Percentiles rank a stretch among this genome's conserved stretches.
Evolutionary conservation across 2,329 filamentous ascomycete species (phyloP).

Genomic region (Epichloe amarillans): DNA sequence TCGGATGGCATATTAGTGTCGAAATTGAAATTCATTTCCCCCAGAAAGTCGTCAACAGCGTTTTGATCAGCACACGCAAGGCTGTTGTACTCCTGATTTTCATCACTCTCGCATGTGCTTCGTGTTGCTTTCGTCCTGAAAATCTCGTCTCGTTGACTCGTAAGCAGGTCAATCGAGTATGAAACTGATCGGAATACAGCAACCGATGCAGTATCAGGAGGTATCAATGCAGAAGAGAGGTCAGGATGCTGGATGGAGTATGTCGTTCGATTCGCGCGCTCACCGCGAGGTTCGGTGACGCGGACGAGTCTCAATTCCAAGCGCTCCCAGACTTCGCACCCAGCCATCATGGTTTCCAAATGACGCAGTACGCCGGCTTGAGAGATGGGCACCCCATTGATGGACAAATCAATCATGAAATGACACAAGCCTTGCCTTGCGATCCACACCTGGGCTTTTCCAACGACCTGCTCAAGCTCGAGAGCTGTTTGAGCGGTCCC

Average conservation of each 20-base stretch:
- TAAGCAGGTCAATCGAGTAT: conserved; percentile 14
- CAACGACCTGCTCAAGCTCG: conserved; percentile 13
- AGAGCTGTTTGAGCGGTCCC: conserved; percentile 7
- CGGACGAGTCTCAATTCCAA: conserved; percentile 17
- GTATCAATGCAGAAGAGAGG: conserved; percentile 17
- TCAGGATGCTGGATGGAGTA: conserved; percentile 26
- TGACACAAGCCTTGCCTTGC: conserved; percentile 17
- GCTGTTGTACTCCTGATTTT: conserved; percentile 6
- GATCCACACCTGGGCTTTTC: conserved; percentile 19
- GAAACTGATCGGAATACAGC: conserved; percentile 15
- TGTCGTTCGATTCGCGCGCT: conserved; percentile 10
- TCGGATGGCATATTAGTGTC: not conserved
- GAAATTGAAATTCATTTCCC: conserved; percentile 9
- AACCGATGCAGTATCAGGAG: conserved; percentile 14
- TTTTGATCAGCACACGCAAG: conserved; percentile 13
- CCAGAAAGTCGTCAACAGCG: conserved; percentile 18
- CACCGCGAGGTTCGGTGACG: conserved; percentile 1
- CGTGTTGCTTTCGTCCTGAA: not conserved
- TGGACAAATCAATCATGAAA: conserved; percentile 15
- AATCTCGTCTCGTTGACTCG: not conserved
- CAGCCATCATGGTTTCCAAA: conserved; percentile 11
- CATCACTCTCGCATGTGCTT: not conserved
- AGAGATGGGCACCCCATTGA: conserved; percentile 9
- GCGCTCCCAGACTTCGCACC: conserved; percentile 18
- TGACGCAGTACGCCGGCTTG: conserved; percentile 5